A percentile compares a stretch with the other conserved stretches of the same genome.
Conservation (phyloP, 2,329 filamentous ascomycete species). For the Ramularia endophylla region DNA sequence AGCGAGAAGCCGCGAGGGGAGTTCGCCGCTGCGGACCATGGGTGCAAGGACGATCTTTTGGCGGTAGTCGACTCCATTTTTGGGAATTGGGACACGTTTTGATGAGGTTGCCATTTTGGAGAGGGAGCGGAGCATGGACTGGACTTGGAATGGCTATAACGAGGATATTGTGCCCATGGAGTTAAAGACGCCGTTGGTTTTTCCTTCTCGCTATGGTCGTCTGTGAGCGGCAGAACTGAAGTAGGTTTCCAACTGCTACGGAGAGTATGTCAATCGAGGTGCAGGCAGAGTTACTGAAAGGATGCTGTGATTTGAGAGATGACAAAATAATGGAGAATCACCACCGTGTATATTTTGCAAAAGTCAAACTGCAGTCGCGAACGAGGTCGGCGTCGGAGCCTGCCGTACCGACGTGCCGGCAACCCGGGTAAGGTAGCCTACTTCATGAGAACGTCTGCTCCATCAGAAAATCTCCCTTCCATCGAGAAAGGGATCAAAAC, state of each 20-base stretch:
- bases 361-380: conserved; percentile 1
- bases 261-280: too few relatives aligned
- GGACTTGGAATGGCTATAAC: conserved; percentile 19
- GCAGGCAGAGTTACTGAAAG: too few relatives aligned
- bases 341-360: neutral
- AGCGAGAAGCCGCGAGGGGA: conserved; percentile 80
- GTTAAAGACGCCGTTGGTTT: neutral
- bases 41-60: conserved; percentile 92
- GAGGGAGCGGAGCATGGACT: conserved; percentile 19
- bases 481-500: too few relatives aligned
- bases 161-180: conserved; percentile 4
- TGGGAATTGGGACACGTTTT: conserved; percentile 73
- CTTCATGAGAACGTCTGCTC: too few relatives aligned
- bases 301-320: too few relatives aligned
- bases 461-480: too few relatives aligned
- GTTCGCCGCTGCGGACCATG: conserved; percentile 85
- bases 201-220: too few relatives aligned
- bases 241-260: too few relatives aligned
- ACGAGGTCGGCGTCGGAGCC: conserved; percentile 3
- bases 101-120: conserved; percentile 31
- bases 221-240: too few relatives aligned
- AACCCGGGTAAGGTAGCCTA: too few relatives aligned
- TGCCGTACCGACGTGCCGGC: too few relatives aligned
- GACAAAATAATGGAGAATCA: too few relatives aligned
- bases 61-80: conserved; percentile 85